Evolutionary conservation across 208 protist genomes (phyloP).

Genomic region (Trypanosomatidae sp.): DNA sequence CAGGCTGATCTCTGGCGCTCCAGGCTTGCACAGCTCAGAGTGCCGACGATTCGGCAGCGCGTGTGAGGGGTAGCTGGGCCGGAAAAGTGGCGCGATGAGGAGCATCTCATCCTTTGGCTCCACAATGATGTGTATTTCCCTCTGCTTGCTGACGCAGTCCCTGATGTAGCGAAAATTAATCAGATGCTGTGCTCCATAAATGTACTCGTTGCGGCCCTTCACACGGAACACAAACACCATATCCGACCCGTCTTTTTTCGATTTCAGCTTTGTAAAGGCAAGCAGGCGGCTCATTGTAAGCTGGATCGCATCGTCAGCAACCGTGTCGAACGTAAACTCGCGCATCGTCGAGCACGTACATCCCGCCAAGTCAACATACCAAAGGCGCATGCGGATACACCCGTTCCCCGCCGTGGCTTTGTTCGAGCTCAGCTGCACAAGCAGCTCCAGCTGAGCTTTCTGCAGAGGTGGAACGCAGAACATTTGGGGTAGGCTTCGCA

Average conservation of each 20-base stretch:
- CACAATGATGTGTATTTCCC: slow-evolving; percentile 45
- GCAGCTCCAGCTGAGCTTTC: slow-evolving; percentile 44
- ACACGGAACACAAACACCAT: slow-evolving; percentile 54
- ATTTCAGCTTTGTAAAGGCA: slow-evolving; percentile 23
- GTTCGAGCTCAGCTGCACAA: slow-evolving; percentile 25
- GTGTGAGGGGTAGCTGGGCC: slow-evolving; percentile 36
- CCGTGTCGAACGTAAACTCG: slow-evolving; percentile 53
- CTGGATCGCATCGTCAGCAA: slow-evolving; percentile 42
- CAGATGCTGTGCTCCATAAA: slow-evolving; percentile 49
- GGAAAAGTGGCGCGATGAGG: slow-evolving; percentile 44
- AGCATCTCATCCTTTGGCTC: slow-evolving; percentile 34
- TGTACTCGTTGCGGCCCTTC: slow-evolving; percentile 60
- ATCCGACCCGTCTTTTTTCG: slow-evolving; percentile 18
- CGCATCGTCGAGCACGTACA: slow-evolving; percentile 41
- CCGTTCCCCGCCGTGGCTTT: slow-evolving; percentile 22
- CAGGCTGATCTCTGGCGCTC: slow-evolving; percentile 40
- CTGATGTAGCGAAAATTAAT: slow-evolving; percentile 64
- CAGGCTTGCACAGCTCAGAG: slow-evolving; percentile 20
- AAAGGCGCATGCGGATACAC: slow-evolving; percentile 36
- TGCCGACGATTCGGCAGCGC: slow-evolving; percentile 26
- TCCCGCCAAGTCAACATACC: slow-evolving; percentile 51
- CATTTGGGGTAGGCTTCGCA: slow-evolving; percentile 41
- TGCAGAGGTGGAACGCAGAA: slow-evolving; percentile 43
- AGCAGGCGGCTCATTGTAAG: slow-evolving; percentile 37
- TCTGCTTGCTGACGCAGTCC: slow-evolving; percentile 53